phyloP scores from a whole-genome alignment of 2,329 filamentous ascomycete genomes.

The Cryoendolithus antarcticus region DNA sequence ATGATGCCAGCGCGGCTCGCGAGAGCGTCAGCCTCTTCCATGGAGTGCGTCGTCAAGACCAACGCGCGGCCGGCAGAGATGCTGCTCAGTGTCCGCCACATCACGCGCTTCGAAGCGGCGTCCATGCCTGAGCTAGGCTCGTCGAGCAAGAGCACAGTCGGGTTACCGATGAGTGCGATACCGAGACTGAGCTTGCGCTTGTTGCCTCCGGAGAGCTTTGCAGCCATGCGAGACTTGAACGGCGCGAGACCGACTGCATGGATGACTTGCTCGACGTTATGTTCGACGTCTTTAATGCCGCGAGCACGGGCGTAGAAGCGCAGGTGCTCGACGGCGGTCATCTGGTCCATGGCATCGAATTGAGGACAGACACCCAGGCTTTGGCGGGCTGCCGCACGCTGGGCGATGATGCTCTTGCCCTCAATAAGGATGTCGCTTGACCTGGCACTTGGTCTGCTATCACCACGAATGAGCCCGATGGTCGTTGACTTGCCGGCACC shows the following conservation, averaged over 20 bases:
- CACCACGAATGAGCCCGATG: constrained; percentile 81
- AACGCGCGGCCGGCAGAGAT: constrained; percentile 69
- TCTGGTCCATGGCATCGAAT: constrained; percentile 65
- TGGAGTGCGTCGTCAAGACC: constrained; percentile 80
- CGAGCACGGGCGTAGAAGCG: constrained; percentile 77
- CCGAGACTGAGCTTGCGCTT: constrained; percentile 84
- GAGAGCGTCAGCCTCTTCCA: constrained; percentile 89
- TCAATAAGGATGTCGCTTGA: constrained; percentile 76
- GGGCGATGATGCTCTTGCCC: constrained; percentile 58
- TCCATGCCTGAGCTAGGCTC: constrained; percentile 85
- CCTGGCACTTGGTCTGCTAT: constrained; percentile 58
- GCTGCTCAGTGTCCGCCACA: constrained; percentile 75
- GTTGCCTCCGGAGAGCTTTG: constrained; percentile 76
- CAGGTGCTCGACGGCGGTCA: constrained; percentile 81
- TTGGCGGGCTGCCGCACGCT: constrained; percentile 58
- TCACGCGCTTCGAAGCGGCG: constrained; percentile 76
- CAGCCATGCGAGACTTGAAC: constrained; percentile 63
- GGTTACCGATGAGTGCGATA: constrained; percentile 87
- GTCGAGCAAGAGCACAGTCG: constrained; percentile 73
- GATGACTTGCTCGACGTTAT: constrained; percentile 71
- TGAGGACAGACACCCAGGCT: constrained; percentile 84
- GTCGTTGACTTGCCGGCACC: constrained; percentile 86
- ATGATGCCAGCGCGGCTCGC: constrained; percentile 77
- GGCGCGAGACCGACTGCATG: constrained; percentile 62
- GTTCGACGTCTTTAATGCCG: constrained; percentile 60